Evolutionary conservation across 768 basidiomycete species (phyloP).

Genomic region (Rhizopogon roseolus): DNA sequence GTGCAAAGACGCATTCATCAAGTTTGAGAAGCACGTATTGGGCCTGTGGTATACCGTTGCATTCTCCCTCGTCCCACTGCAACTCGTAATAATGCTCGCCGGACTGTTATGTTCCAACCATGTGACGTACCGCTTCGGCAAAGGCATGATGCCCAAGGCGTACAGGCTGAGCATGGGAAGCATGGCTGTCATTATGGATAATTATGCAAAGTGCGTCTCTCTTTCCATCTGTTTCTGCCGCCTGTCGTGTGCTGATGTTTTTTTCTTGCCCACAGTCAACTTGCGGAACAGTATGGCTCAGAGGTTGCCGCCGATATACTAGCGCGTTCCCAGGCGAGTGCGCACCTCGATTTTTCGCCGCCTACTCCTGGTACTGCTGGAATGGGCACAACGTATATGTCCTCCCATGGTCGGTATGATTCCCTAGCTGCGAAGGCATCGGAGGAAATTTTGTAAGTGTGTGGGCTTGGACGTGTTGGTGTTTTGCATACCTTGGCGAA

Average conservation of each 20-base stretch:
- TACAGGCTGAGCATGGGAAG: conserved; percentile 69
- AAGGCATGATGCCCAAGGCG: conserved; percentile 55
- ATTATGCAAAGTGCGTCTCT: conserved; percentile 61
- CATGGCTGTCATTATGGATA: conserved; percentile 83
- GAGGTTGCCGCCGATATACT: conserved; percentile 57
- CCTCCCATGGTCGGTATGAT: conserved; percentile 1
- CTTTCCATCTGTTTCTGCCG: not conserved
- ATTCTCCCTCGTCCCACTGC: conserved; percentile 66
- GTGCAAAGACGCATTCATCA: conserved; percentile 62
- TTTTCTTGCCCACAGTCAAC: conserved; percentile 39
- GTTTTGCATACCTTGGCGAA: too few species aligned
- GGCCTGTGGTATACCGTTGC: conserved; percentile 59
- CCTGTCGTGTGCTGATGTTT: too few species aligned
- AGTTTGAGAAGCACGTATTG: conserved; percentile 52
- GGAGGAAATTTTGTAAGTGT: too few species aligned
- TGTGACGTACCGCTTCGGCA: conserved; percentile 82
- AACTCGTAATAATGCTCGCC: conserved; percentile 57
- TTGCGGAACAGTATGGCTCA: conserved; percentile 69
- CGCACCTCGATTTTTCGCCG: conserved; percentile 34
- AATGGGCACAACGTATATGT: not conserved
- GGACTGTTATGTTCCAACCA: conserved; percentile 76
- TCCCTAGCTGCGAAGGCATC: not conserved
- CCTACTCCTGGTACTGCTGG: not conserved
- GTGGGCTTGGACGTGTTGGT: too few species aligned
- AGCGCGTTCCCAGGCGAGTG: conserved; percentile 50